Percentiles rank a stretch among this genome's conserved stretches.
These are phyloP conservation scores for Dactylonectria estremocensis DNA, from an alignment of 2,329 filamentous ascomycete species.

Conservation along the genomic window DNA sequence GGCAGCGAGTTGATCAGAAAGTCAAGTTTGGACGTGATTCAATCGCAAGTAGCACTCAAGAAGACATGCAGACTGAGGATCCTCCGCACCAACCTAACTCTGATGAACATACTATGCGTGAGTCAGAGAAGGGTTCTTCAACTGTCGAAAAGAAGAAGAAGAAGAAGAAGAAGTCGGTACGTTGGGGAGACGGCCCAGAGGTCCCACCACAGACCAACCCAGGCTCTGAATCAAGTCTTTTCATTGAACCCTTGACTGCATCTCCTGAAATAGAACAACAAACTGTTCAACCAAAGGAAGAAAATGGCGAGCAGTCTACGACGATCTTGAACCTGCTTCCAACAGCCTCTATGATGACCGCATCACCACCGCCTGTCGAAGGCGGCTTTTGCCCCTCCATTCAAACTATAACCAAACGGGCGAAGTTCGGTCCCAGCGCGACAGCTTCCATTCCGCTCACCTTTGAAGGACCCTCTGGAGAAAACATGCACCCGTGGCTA, in stretches of 20 bases:
- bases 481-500: slow-evolving; percentile 44
- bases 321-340: not conserved
- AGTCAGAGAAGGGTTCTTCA: not conserved
- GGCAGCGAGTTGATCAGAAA: too few species aligned
- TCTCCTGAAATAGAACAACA: not conserved
- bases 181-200: slow-evolving; percentile 40
- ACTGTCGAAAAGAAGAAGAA: slow-evolving; percentile 33
- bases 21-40: too few species aligned
- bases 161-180: slow-evolving; percentile 48
- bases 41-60: too few species aligned
- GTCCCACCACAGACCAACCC: slow-evolving; percentile 31
- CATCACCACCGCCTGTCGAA: not conserved
- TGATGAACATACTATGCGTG: not conserved
- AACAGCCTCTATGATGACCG: slow-evolving; percentile 4
- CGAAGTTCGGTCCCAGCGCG: slow-evolving; percentile 38
- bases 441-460: slow-evolving; percentile 30
- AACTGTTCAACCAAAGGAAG: not conserved
- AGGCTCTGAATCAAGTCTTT: slow-evolving; percentile 43
- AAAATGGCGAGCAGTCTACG: not conserved
- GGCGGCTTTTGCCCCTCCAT: slow-evolving; percentile 2
- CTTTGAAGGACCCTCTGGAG: slow-evolving; percentile 24
- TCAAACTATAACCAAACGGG: slow-evolving; percentile 29
- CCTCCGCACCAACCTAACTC: not conserved
- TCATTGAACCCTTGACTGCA: slow-evolving; percentile 33
- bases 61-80: too few species aligned